Percentiles rank a stretch among this genome's conserved stretches.
These are phyloP conservation scores for Paramecium biaurelia DNA, from an alignment of 73 alveolate genomes.

Conservation along the genomic window DNA sequence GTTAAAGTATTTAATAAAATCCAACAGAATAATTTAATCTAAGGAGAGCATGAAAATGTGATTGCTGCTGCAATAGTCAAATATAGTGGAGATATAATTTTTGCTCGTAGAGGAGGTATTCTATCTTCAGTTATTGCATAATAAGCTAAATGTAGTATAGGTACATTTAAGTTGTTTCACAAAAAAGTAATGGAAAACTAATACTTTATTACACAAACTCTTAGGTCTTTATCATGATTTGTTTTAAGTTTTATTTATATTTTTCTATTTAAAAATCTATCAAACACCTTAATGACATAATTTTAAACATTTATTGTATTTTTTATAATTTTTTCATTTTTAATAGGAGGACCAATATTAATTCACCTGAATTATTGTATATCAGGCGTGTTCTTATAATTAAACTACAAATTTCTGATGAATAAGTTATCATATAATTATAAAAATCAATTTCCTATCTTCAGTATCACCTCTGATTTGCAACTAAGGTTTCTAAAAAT, in stretches of 20 bases:
- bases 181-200: not conserved
- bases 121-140: not conserved
- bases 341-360: not conserved
- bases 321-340: slow-evolving; percentile 24
- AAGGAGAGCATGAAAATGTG: slow-evolving; percentile 50
- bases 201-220: not conserved
- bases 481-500: not conserved
- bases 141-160: not conserved
- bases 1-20: not conserved
- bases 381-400: no score
- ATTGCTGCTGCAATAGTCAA: slow-evolving; percentile 35
- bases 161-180: not conserved
- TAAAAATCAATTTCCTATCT: no score
- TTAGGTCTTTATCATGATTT: not conserved
- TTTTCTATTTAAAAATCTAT: not conserved
- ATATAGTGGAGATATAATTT: not conserved
- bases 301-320: slow-evolving; percentile 7
- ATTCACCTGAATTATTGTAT: no score
- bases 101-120: slow-evolving; percentile 22
- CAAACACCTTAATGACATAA: not conserved
- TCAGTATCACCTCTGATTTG: not conserved
- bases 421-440: no score
- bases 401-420: no score
- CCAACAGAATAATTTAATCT: not conserved
- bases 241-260: not conserved